phyloP scores from a whole-genome alignment of 2,329 filamentous ascomycete genomes.

The Boeremia lycopersici region DNA sequence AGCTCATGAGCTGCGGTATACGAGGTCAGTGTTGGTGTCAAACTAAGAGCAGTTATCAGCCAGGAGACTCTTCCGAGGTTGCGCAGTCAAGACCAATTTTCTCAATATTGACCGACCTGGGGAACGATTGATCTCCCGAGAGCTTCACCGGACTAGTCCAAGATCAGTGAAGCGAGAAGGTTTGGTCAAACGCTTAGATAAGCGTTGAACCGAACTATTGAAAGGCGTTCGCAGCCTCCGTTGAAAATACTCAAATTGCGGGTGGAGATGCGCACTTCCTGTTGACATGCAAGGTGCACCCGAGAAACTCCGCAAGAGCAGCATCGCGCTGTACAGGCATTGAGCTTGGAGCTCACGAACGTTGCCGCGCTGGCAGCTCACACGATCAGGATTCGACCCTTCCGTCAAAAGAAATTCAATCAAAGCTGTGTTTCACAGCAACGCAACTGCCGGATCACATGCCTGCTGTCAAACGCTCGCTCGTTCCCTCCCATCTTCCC shows the following conservation, averaged over 20 bases:
- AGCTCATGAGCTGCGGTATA: no score
- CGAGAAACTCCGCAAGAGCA: neutral
- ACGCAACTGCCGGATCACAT: conserved; percentile 1
- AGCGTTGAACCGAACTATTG: neutral
- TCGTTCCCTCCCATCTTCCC: neutral
- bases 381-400: neutral
- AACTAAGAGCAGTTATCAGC: no score
- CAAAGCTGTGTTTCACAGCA: conserved; percentile 2
- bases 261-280: neutral
- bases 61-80: no score
- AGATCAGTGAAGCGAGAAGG: neutral
- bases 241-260: neutral
- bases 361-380: neutral
- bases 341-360: neutral
- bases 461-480: conserved; percentile 1
- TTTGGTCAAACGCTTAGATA: neutral
- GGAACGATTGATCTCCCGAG: no score
- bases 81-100: no score
- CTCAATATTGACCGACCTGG: no score
- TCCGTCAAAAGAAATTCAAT: neutral
- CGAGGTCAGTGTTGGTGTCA: no score
- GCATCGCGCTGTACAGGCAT: neutral
- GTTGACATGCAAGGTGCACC: neutral
- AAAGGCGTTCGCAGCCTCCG: neutral
- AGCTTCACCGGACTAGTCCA: neutral